Percentiles rank a stretch among this genome's conserved stretches.
These are phyloP conservation scores for Coemansia sp. DNA, from an alignment of 192 early-diverging fungal species.

Conservation along the genomic window DNA sequence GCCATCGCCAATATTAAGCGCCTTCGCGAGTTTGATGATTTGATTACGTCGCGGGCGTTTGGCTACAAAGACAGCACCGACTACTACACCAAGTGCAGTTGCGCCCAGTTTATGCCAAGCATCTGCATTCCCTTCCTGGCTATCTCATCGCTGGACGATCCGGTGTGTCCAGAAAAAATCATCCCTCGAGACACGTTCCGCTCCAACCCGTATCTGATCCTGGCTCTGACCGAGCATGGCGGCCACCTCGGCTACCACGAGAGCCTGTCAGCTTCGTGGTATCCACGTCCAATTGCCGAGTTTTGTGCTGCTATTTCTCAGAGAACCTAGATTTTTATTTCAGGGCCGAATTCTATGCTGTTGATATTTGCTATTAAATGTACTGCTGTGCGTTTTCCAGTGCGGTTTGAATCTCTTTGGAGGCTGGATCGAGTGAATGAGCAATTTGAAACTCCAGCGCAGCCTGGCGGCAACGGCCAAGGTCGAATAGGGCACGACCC, in stretches of 20 bases:
- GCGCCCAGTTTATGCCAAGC: constrained; percentile 57
- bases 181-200: constrained; percentile 72
- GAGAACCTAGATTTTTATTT: background rate
- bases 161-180: constrained; percentile 66
- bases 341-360: background rate
- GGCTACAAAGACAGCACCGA: constrained; percentile 80
- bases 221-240: constrained; percentile 71
- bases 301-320: constrained; percentile 60
- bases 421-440: constrained; percentile 68
- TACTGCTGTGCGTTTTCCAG: constrained; percentile 61
- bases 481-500: constrained; percentile 80
- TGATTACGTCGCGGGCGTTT: constrained; percentile 68
- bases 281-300: constrained; percentile 64
- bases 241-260: constrained; percentile 94
- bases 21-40: constrained; percentile 83
- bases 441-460: constrained; percentile 79
- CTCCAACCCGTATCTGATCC: constrained; percentile 73
- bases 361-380: constrained; percentile 1
- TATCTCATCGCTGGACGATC: constrained; percentile 84
- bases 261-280: constrained; percentile 56
- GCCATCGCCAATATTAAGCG: constrained; percentile 55
- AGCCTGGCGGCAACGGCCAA: constrained; percentile 77
- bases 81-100: constrained; percentile 71
- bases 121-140: constrained; percentile 81
- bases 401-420: constrained; percentile 73